Evolutionary conservation across 306 rosid species (phyloP), one percentile per base, ranked within the genome.

Genomic region (Vigna radiata): DNA sequence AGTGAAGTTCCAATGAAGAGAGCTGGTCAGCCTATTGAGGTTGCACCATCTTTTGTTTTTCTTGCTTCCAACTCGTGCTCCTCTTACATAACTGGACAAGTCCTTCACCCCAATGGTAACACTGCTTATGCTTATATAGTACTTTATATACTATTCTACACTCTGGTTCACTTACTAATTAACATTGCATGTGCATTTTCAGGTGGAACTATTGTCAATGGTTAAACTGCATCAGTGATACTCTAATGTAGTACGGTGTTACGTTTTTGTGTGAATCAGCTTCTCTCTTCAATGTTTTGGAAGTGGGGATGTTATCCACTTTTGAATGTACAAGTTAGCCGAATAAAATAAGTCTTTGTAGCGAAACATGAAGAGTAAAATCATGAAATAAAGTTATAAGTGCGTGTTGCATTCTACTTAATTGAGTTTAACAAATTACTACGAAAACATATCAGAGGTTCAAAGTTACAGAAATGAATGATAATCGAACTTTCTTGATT

Each of bases 11-110:
- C 91, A 1, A 91, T 94, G 97, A 83, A 85, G 31, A 87, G 97
- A 69, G 94, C 94, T 67, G 92, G 98, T 9, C 96, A 93, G 21
- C 98, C 96, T 1, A 67, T 83, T 63, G 97, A 94, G 83, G 93
- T 94, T 61, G 98, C 96, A 29, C 96, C 97, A 0, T 84, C 89
- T 4, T 85, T 37, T 70, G 86, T 85, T n/a, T 94, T 94, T 76
- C 94, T 94, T 54, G 97, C 96, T 2, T 85, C 84, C 89, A 86
- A 91, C 58, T 85, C 81, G 3, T 87, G 86, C 64, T 90, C 96
- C 61, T 91, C 94, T 56, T 90, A 89, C 80, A 83, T 87, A 1
- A 85, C 89, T 8, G 97, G 98, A 78, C 97, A 94, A 87, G 90
- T 91, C 43, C 87, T 94, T 19, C 97, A 91, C 79, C 97, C 94